These are phyloP conservation scores for Fragaria nilgerrensis DNA, from an alignment of 306 rosid species.

Conservation along the genomic window DNA sequence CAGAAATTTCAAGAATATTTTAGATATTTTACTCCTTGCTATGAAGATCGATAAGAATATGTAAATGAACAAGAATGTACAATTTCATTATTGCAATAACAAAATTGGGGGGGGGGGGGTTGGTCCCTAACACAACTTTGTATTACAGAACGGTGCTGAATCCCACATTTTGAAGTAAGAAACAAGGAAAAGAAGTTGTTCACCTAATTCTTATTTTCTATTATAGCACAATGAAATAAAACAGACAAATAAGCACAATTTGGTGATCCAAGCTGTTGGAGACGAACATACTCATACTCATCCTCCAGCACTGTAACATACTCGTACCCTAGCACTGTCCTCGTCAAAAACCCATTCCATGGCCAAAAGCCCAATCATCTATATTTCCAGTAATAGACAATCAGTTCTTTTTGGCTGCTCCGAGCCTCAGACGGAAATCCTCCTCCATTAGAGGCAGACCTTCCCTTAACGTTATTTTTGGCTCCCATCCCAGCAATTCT, in stretches of 20 bases:
- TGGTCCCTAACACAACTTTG: background rate
- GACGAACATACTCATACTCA: background rate
- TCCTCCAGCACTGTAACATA: background rate
- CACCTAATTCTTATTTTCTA: slow-evolving; percentile 13
- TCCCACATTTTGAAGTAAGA: slow-evolving; percentile 2
- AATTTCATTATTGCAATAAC: background rate
- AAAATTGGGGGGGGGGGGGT: slow-evolving; percentile 1
- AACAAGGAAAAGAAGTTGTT: background rate
- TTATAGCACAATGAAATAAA: background rate
- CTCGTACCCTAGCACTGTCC: background rate
- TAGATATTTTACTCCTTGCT: no score
- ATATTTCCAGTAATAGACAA: slow-evolving; percentile 11
- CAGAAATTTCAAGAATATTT: no score
- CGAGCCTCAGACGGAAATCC: slow-evolving; percentile 76
- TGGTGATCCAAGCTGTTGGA: background rate
- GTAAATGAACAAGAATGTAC: background rate
- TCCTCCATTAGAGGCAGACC: slow-evolving; percentile 87
- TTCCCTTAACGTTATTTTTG: slow-evolving; percentile 54
- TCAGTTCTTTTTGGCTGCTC: slow-evolving; percentile 36
- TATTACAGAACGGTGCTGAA: background rate
- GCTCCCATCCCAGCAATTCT: slow-evolving; percentile 76
- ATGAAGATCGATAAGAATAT: background rate
- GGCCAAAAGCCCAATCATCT: background rate
- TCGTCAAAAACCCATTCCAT: background rate
- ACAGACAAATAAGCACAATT: background rate